A percentile compares a stretch with the other conserved stretches of the same genome.
Conservation (phyloP, 306 rosid genomes). For the Vicia villosa region DNA sequence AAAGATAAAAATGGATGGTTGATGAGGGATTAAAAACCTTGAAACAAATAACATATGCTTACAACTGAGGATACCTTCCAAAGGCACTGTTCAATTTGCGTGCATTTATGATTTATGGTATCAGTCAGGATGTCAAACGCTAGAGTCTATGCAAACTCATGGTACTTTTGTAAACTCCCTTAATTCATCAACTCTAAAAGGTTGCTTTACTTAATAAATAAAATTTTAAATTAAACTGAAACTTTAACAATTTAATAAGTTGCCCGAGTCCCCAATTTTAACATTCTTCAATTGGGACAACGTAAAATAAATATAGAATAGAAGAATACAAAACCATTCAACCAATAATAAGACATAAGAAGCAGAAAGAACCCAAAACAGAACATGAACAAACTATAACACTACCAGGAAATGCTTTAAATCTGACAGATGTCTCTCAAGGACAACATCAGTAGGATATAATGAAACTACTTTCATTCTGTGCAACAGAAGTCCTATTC, state of each 20-base stretch:
- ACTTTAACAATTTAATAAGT: background rate
- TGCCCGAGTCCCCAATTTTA: background rate
- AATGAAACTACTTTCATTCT: background rate
- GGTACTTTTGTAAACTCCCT: background rate
- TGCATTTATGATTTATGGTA: background rate
- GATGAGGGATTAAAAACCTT: no score
- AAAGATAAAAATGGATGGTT: background rate
- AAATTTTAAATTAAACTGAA: background rate
- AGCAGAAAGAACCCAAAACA: background rate
- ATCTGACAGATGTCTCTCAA: background rate
- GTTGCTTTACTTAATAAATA: background rate
- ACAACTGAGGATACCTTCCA: no score
- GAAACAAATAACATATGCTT: no score
- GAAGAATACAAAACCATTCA: background rate
- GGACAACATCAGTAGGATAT: slow-evolving; percentile 18
- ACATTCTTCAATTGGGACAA: background rate
- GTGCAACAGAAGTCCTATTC: slow-evolving; percentile 9
- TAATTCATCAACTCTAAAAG: background rate
- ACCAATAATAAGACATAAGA: background rate
- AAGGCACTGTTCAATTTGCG: background rate
- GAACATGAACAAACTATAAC: background rate
- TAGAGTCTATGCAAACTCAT: background rate
- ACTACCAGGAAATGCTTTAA: slow-evolving; percentile 11
- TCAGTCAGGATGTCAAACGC: background rate
- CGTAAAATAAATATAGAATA: background rate